Evolutionary conservation across 495 filamentous ascomycete genomes (phyloP).

Genomic region (Mycothermus thermophilus): DNA sequence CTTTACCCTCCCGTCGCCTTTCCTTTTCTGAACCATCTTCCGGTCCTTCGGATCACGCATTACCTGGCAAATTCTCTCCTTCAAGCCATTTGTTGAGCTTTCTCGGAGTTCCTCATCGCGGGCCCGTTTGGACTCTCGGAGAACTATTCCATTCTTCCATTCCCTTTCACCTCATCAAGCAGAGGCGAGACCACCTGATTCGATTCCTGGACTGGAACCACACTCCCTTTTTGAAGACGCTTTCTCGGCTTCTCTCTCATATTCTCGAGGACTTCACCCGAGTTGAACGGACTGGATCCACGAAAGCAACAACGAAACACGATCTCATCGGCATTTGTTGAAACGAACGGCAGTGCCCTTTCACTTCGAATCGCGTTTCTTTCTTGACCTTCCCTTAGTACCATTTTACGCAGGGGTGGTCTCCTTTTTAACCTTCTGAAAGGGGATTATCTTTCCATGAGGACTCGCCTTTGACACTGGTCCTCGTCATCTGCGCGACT

Average conservation of each 20-base stretch:
- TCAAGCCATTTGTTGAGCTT: conserved; percentile 11
- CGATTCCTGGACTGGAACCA: no score
- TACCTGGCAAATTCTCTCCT: conserved; percentile 17
- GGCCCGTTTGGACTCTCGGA: conserved; percentile 12
- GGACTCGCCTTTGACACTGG: no score
- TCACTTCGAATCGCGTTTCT: no score
- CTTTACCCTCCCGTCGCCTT: conserved; percentile 10
- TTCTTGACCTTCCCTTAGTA: no score
- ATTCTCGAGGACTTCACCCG: not conserved
- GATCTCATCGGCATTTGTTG: not conserved
- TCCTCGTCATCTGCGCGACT: conserved; percentile 2
- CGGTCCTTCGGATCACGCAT: conserved; percentile 6
- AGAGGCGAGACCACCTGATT: no score
- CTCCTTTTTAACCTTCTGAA: conserved; percentile 2
- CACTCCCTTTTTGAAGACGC: not conserved
- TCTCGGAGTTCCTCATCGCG: conserved; percentile 14
- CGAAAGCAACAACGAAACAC: not conserved
- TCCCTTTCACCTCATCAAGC: conserved; percentile 1
- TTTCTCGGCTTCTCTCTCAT: not conserved
- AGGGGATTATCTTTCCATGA: conserved; percentile 1
- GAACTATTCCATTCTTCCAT: conserved; percentile 13
- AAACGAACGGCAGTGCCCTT: no score
- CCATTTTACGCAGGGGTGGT: no score
- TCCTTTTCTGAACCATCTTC: conserved; percentile 6
- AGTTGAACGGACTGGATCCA: conserved; percentile 8